These are phyloP conservation scores for Talaromyces sp. DNA, from an alignment of 2,329 filamentous ascomycete species.

Conservation along the genomic window DNA sequence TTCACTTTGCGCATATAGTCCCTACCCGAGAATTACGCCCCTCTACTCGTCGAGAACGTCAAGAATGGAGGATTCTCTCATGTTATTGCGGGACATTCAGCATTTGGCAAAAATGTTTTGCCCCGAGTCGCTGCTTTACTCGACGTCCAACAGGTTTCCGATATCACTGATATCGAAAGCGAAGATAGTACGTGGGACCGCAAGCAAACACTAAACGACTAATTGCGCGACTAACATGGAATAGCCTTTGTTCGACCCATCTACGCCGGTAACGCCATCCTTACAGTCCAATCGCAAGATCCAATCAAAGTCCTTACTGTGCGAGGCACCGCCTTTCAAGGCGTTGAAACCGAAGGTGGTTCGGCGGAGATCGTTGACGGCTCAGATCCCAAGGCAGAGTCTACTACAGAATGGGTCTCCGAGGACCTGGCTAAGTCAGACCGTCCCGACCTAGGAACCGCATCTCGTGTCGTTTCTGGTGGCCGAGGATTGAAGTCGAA, in stretches of 20 bases:
- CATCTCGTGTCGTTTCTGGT: conserved; percentile 83
- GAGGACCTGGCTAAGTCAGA: conserved; percentile 92
- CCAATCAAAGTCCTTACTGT: conserved; percentile 84
- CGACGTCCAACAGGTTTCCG: conserved; percentile 89
- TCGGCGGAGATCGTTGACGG: conserved; percentile 76
- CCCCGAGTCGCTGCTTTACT: conserved; percentile 87
- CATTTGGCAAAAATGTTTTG: conserved; percentile 93
- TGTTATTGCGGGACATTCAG: conserved; percentile 82
- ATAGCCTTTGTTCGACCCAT: conserved; percentile 86
- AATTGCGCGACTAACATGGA: conserved; percentile 7
- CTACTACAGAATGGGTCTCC: conserved; percentile 80
- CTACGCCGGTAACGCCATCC: conserved; percentile 95
- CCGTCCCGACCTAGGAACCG: conserved; percentile 88
- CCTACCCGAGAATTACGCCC: conserved; percentile 90
- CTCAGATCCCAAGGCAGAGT: conserved; percentile 72
- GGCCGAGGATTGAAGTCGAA: conserved; percentile 95
- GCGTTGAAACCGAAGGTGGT: conserved; percentile 66
- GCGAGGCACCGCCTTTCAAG: conserved; percentile 84
- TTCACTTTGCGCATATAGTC: conserved; percentile 50
- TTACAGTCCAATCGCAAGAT: conserved; percentile 89
- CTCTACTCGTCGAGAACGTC: conserved; percentile 89
- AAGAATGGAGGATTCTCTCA: conserved; percentile 94
- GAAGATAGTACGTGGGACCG: conserved; percentile 66
- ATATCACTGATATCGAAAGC: conserved; percentile 79
- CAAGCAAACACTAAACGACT: neutral